Base-by-base conservation (phyloP, 2,329 filamentous ascomycete genomes). In the Aspergillus hiratsukae region DNA sequence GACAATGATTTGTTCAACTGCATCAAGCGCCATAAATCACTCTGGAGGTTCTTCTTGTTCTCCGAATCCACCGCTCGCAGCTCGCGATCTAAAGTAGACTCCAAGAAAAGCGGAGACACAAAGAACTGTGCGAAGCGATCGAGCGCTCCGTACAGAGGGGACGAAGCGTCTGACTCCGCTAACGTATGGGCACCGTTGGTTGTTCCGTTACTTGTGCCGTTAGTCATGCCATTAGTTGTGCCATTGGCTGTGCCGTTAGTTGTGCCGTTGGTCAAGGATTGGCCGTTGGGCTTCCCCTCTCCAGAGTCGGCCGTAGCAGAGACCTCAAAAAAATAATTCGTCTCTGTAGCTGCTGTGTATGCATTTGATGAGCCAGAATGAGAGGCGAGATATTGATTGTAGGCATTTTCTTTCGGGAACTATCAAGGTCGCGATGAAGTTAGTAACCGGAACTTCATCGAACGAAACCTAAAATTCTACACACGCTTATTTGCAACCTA, bases 311-410 rank as follows among this genome's bases (percentile, higher is more conserved):
- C 83, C 52, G 90, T 90, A 31, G 91, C 91, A 21, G 90, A 90
- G 56, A 97, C 87, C 69, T 99, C 94, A 72, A 99, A 99, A 76
- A 90, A 97, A 78, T 96, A 99, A 76, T 97, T 97, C 61, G 94
- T 99, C 52, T 93, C 95, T 1, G 91, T 96, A 4, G 90, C 81
- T 17, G 89, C 91, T 1, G 94, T 99, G 74, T 96, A 97, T 54
- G 94, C 94, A 73, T 99, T 99, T 28, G 92, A 96, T 69, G 88
- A 86, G 54, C 94, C 94, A 9, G 91, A 96, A 72, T 97, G 88
- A 58, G 90, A 83, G 52, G 91, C 89, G 53, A 99, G 84, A 72
- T 96, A 99, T 71, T 93, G 88, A 68, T 90, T 91, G 79, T 99
- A 99, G 62, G 89, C 93, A 74, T 99, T 97, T 76, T 97, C 93